Base-by-base conservation (phyloP, 768 basidiomycete genomes). In the Suillus decipiens region DNA sequence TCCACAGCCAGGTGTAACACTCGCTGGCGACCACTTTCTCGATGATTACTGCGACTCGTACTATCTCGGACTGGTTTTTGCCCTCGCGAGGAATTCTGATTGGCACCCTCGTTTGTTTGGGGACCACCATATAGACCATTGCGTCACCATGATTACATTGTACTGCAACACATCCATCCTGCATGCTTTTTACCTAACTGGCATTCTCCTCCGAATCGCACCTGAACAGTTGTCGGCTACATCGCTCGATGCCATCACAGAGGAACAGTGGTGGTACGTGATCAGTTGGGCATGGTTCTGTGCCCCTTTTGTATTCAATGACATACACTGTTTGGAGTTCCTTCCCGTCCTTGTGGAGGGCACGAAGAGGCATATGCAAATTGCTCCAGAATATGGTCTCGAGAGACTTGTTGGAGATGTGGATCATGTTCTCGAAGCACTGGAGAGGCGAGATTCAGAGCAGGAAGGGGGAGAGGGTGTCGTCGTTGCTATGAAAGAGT, bases 221-320 rank as follows among this genome's bases (percentile, higher is more conserved):
- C 15, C 28, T 28, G 48, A 28, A 9, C 28, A 17, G 3, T 17
- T 4, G 1, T 50, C 48, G 8, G 15, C 17, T 10, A 5, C 48
- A 50, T 2, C 28, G 3, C 48, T 31, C 48, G 15, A 28, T 17
- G 9, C 28, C 17, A 50, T 50, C 15, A 31, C 48, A 50, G 48
- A 6, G 3, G 7, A 17, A 15, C 48, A 50, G 48, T 50, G 48
- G 48, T 50, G 48, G 48, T 24, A 28, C 15, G 9, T 17, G 8
- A 50, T 50, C 1, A 47, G 12, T 0, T 0, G 0, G 1, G 45
- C 45, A 47, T 47, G 45, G 45, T 0, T 0, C n/a, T 0, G 1
- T 2, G 11, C n/a, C 43, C 0, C 1, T 1, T 2, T 2, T 22
- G 2, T 2, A 12, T 5, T 7, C 14, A 2, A 14, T 6, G 48